phyloP scores from a whole-genome alignment of 805 yeast species.

The Cyberlindnera maclurae region DNA sequence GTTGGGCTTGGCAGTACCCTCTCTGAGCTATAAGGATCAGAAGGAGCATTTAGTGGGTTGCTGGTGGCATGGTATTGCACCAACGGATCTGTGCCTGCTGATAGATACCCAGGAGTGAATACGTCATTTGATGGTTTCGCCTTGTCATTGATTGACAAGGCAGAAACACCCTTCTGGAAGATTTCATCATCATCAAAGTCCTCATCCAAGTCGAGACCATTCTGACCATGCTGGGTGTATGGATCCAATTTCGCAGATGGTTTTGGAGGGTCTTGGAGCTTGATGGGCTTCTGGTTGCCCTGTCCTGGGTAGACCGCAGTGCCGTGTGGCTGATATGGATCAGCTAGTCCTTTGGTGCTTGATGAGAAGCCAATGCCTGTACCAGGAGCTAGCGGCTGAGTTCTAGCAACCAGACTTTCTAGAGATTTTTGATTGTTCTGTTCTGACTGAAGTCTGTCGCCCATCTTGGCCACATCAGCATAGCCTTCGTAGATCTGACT shows the following conservation, averaged over 20 bases:
- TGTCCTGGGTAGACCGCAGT: neutral
- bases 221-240: conserved; percentile 1
- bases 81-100: neutral
- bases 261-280: neutral
- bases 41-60: too few relatives aligned
- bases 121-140: conserved; percentile 9
- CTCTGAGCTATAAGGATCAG: neutral
- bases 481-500: conserved; percentile 28
- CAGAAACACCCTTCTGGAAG: conserved; percentile 20
- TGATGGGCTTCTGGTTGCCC: neutral
- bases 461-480: conserved; percentile 20
- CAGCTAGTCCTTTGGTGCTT: conserved; percentile 7
- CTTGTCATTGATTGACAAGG: conserved; percentile 10
- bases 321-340: conserved; percentile 10
- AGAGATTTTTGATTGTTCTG: neutral
- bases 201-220: conserved; percentile 17
- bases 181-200: conserved; percentile 24
- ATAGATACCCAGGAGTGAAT: conserved; percentile 24
- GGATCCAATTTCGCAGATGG: neutral
- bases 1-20: conserved; percentile 7
- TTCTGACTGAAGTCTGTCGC: neutral
- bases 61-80: too few relatives aligned
- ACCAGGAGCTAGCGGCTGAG: conserved; percentile 1
- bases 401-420: neutral
- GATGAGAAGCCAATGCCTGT: conserved; percentile 11